Evolutionary conservation across 2,329 filamentous ascomycete genomes (phyloP), one percentile per base, ranked within the genome.

Genomic region (Phialemoniopsis sp.): DNA sequence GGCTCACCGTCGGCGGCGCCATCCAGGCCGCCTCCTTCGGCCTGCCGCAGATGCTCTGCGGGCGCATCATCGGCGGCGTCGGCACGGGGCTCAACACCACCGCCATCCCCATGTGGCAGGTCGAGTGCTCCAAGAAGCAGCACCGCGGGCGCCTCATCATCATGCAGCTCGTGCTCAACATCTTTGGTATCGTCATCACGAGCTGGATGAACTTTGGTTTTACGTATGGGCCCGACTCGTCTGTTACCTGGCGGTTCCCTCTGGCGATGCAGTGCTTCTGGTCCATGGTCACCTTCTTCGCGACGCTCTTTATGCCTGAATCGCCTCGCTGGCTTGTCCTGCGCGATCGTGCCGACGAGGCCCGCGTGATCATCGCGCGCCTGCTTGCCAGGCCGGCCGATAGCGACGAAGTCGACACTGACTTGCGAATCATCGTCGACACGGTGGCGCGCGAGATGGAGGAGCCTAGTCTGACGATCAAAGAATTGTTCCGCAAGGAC

Each of bases 401-500:
- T 12, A 16, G 4, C 5, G 31, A 28, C 2, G 34, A 15, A 54
- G 18, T 60, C n/a, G 62, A 66, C 33, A 56, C 3, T 52, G 37
- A 8, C 40, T 42, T 16, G 37, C 55, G 3, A 60, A 55, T 0
- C n/a, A 70, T 72, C 4, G 54, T 68, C 13, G 56, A 64, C 3
- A 66, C 68, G 6, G 54, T 72, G 4, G 64, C 66, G 1, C 44
- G 61, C 0, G 60, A 72, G 18, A 42, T 46, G 14, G 42, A 33
- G 8, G 41, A 34, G 35, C 31, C 35, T 5, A 32, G 42, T 34
- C 56, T 62, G 28, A 49, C 58, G 29, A 54, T 68, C 54, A 45
- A 60, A 12, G 47, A 66, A 32, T 51, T 73, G 2, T 58, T 75
- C 41, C 63, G 63, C 48, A 57, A 57, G 8, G 70, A 67, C 43